Percentiles rank a stretch among this genome's conserved stretches.
phyloP scores from a whole-genome alignment of 1,139 yeast species.

The Eremothecium cymbalariae region DNA sequence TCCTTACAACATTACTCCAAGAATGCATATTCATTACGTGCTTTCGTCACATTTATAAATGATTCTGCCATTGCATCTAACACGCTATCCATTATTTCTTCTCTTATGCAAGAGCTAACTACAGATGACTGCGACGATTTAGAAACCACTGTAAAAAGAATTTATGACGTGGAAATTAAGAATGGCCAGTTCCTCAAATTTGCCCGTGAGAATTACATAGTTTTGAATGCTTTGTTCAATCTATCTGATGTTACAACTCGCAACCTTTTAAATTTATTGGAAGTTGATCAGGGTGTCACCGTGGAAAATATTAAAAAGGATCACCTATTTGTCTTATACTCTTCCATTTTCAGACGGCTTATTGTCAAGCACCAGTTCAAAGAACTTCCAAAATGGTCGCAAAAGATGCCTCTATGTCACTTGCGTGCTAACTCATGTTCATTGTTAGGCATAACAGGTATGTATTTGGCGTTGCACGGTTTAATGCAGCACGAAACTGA shows the following conservation, averaged over 20 bases:
- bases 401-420: constrained; percentile 19
- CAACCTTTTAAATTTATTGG: constrained; percentile 15
- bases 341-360: constrained; percentile 28
- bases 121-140: constrained; percentile 15
- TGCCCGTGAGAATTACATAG: constrained; percentile 16
- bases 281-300: constrained; percentile 15
- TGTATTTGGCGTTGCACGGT: constrained; percentile 21
- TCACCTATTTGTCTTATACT: constrained; percentile 25
- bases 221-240: constrained; percentile 24
- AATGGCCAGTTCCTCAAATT: constrained; percentile 14
- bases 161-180: constrained; percentile 14
- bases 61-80: constrained; percentile 22
- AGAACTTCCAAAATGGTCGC: constrained; percentile 22
- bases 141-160: constrained; percentile 12
- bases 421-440: constrained; percentile 15
- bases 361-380: constrained; percentile 20
- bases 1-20: constrained; percentile 3
- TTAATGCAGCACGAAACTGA: constrained; percentile 13
- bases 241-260: constrained; percentile 21
- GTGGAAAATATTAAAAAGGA: constrained; percentile 17
- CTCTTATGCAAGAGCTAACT: constrained; percentile 18
- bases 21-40: constrained; percentile 20
- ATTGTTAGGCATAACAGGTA: constrained; percentile 28
- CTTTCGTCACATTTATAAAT: constrained; percentile 23
- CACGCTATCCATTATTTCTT: constrained; percentile 14